Conservation (phyloP, 2,329 filamentous ascomycete genomes). For the Stachybotrys elegans region DNA sequence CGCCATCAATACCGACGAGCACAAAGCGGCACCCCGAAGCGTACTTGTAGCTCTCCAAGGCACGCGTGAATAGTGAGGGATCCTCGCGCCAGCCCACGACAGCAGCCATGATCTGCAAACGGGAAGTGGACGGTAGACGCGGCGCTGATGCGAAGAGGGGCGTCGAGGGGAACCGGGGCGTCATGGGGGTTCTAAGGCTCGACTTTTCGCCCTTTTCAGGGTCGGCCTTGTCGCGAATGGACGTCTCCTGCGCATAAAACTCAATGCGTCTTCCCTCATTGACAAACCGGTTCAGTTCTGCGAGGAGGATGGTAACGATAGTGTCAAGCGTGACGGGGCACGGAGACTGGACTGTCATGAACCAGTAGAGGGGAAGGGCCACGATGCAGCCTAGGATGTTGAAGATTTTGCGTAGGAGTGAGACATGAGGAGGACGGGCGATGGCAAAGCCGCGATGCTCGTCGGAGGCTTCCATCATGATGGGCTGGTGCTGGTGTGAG, state of each 20-base stretch:
- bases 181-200: constrained; percentile 3
- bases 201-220: constrained; percentile 9
- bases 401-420: constrained; percentile 10
- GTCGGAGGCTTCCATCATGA: background rate
- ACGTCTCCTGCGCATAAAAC: constrained; percentile 8
- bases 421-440: constrained; percentile 7
- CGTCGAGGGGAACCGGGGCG: no score
- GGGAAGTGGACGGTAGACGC: constrained; percentile 4
- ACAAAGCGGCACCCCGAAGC: constrained; percentile 13
- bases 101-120: constrained; percentile 15
- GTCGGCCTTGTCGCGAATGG: constrained; percentile 5
- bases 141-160: no score
- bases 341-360: constrained; percentile 13
- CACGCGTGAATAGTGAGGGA: constrained; percentile 14
- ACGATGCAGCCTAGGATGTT: constrained; percentile 14
- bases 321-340: constrained; percentile 17
- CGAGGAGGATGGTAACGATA: constrained; percentile 13
- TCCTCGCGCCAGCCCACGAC: constrained; percentile 20
- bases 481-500: no score
- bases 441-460: background rate
- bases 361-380: constrained; percentile 12
- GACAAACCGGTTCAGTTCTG: constrained; percentile 15
- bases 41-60: constrained; percentile 16
- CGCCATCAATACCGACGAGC: constrained; percentile 17
- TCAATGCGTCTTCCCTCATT: constrained; percentile 15